Evolutionary conservation across 2,329 filamentous ascomycete species (phyloP).

Genomic region (Aspergillus ruber): DNA sequence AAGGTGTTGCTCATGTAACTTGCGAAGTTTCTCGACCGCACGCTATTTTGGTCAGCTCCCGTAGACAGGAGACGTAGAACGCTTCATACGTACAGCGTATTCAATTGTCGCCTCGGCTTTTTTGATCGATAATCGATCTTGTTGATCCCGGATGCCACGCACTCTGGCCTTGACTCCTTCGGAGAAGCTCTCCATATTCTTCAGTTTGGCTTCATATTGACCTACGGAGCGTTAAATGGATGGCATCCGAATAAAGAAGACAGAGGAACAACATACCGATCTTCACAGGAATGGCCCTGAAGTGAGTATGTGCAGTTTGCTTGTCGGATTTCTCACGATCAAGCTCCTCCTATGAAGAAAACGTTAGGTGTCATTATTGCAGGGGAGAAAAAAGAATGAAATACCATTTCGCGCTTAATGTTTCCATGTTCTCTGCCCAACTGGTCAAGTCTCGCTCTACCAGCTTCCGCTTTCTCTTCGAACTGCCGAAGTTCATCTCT

Average conservation of each 20-base stretch:
- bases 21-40: slow-evolving; percentile 56
- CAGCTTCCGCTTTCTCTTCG: slow-evolving; percentile 20
- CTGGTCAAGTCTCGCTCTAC: slow-evolving; percentile 20
- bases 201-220: slow-evolving; percentile 42
- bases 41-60: slow-evolving; percentile 31
- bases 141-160: slow-evolving; percentile 46
- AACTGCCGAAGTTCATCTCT: slow-evolving; percentile 36
- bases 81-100: slow-evolving; percentile 44
- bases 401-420: slow-evolving; percentile 39
- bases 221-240: slow-evolving; percentile 27
- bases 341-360: slow-evolving; percentile 19
- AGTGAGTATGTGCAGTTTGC: slow-evolving; percentile 61
- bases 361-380: slow-evolving; percentile 9
- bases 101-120: slow-evolving; percentile 52
- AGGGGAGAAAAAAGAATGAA: neutral
- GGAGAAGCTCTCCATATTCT: slow-evolving; percentile 35
- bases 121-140: slow-evolving; percentile 51
- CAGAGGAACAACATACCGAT: slow-evolving; percentile 51
- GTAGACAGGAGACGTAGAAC: neutral
- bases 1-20: slow-evolving; percentile 57
- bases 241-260: neutral
- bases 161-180: slow-evolving; percentile 43
- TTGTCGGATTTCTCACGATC: slow-evolving; percentile 58
- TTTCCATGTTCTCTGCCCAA: slow-evolving; percentile 17
- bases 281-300: slow-evolving; percentile 62